Evolutionary conservation across 2,329 filamentous ascomycete species (phyloP).

Genomic region (Pyrenophora seminiperda): DNA sequence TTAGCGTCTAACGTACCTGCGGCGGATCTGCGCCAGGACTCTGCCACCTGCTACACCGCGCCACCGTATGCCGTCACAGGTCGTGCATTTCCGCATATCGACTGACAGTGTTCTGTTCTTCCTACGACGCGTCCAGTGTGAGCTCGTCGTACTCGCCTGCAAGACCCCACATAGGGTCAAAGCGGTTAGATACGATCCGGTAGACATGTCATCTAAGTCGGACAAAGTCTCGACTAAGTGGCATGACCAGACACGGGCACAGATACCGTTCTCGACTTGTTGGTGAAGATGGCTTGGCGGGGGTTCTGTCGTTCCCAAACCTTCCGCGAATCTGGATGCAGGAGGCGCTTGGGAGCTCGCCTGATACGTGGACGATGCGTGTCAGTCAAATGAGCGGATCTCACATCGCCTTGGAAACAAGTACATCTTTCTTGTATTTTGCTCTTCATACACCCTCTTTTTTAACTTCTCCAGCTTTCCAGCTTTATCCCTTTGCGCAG

Average conservation of each 20-base stretch:
- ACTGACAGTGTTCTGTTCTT: slow-evolving; percentile 11
- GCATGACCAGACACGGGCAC: slow-evolving; percentile 8
- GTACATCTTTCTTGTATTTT: slow-evolving; percentile 26
- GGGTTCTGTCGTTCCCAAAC: slow-evolving; percentile 25
- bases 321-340: slow-evolving; percentile 22
- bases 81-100: slow-evolving; percentile 10
- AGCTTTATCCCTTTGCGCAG: slow-evolving; percentile 1
- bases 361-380: slow-evolving; percentile 27
- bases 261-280: slow-evolving; percentile 14
- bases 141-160: slow-evolving; percentile 11
- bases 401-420: slow-evolving; percentile 34
- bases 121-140: slow-evolving; percentile 22
- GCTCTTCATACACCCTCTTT: slow-evolving; percentile 21
- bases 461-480: slow-evolving; percentile 17
- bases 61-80: slow-evolving; percentile 14
- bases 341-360: slow-evolving; percentile 22
- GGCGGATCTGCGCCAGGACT: slow-evolving; percentile 26
- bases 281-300: slow-evolving; percentile 32
- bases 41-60: slow-evolving; percentile 27
- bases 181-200: slow-evolving; percentile 17
- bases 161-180: slow-evolving; percentile 14
- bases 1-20: slow-evolving; percentile 25
- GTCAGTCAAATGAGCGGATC: slow-evolving; percentile 18
- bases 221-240: slow-evolving; percentile 2
- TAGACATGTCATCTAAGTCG: slow-evolving; percentile 1